phyloP scores from a whole-genome alignment of 2,329 filamentous ascomycete species.

The Penicillium sp. region DNA sequence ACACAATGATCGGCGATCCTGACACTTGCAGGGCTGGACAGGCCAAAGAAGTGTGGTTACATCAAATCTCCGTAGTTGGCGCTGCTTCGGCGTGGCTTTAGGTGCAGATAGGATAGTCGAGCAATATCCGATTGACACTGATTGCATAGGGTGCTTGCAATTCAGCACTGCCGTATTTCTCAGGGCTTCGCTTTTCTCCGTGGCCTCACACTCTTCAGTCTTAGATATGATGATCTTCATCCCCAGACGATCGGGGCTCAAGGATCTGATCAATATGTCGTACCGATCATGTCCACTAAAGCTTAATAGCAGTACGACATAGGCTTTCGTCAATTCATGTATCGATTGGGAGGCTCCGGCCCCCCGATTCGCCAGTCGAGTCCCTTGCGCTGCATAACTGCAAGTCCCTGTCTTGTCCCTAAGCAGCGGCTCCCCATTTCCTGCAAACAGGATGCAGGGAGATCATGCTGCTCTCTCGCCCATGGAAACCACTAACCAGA shows the following conservation, averaged over 20 bases:
- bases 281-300: not conserved
- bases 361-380: constrained; percentile 6
- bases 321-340: not conserved
- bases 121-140: too few species aligned
- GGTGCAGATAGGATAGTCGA: too few species aligned
- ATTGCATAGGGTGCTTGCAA: not conserved
- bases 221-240: constrained; percentile 1
- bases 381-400: constrained; percentile 20
- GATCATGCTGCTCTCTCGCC: constrained; percentile 8
- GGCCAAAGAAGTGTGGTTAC: not conserved
- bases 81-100: too few species aligned
- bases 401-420: constrained; percentile 15
- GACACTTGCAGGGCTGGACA: not conserved
- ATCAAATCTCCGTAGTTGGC: too few species aligned
- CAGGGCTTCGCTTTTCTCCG: not conserved
- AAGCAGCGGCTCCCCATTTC: constrained; percentile 13
- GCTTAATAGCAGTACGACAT: not conserved
- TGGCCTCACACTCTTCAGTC: not conserved
- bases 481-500: constrained; percentile 8
- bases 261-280: constrained; percentile 1
- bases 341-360: not conserved
- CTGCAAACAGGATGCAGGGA: constrained; percentile 19
- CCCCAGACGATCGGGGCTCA: not conserved
- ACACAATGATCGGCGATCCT: not conserved
- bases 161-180: not conserved